phyloP scores from a whole-genome alignment of 2,329 filamentous ascomycete species.

The Aspergillus ochraceoroseus region DNA sequence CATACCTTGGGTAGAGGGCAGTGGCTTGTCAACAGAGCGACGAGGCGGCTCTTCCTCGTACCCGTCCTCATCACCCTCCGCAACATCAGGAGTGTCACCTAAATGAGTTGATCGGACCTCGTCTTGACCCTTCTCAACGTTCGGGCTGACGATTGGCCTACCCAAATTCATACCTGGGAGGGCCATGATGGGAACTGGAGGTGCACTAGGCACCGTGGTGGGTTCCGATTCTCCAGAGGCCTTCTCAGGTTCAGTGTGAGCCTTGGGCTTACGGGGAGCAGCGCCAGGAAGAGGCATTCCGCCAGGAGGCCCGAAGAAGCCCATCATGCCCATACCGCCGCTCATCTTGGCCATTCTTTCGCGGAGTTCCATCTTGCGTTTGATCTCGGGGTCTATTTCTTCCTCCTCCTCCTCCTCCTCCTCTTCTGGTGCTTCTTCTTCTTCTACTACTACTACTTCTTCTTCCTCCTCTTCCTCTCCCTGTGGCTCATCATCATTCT shows the following conservation, averaged over 20 bases:
- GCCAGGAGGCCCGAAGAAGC: constrained; percentile 75
- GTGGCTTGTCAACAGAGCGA: constrained; percentile 42
- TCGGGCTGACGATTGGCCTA: constrained; percentile 47
- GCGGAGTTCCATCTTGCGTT: constrained; percentile 78
- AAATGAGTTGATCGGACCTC: constrained; percentile 40
- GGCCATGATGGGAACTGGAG: constrained; percentile 53
- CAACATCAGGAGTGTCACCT: constrained; percentile 52
- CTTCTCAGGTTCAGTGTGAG: constrained; percentile 37
- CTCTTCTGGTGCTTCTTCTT: constrained; percentile 50
- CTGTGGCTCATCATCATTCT: constrained; percentile 36
- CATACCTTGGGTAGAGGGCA: constrained; percentile 50
- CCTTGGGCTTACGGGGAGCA: constrained; percentile 48
- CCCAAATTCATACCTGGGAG: constrained; percentile 64
- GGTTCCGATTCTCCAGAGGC: constrained; percentile 32
- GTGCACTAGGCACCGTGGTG: constrained; percentile 32
- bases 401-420: constrained; percentile 74
- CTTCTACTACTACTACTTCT: constrained; percentile 42
- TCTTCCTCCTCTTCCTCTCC: constrained; percentile 23
- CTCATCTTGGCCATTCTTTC: constrained; percentile 99
- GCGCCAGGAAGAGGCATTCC: constrained; percentile 49
- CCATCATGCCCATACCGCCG: constrained; percentile 92
- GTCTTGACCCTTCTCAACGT: constrained; percentile 51
- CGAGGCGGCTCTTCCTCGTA: constrained; percentile 32
- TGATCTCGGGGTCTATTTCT: constrained; percentile 80
- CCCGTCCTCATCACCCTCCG: constrained; percentile 44